Percentiles rank a stretch among this genome's conserved stretches.
Evolutionary conservation across 768 basidiomycete genomes (phyloP).

Genomic region (Hebeloma cylindrosporum): DNA sequence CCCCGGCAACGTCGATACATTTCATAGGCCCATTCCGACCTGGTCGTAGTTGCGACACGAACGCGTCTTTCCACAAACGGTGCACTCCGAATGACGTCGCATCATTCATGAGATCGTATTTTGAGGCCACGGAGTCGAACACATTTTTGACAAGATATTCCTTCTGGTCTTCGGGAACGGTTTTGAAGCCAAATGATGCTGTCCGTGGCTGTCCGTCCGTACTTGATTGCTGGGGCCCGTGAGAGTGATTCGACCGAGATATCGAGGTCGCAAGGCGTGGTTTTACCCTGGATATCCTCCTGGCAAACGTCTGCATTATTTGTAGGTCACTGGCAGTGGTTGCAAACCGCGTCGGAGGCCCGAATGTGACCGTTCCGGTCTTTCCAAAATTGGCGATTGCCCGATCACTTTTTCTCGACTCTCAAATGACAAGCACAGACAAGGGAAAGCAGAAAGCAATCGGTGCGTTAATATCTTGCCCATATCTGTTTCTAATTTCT

Average conservation of each 20-base stretch:
- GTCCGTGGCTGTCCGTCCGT: constrained; percentile 38
- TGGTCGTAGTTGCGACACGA: constrained; percentile 73
- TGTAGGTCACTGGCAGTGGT: no score
- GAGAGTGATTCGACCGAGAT: constrained; percentile 23
- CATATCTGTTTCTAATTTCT: neutral
- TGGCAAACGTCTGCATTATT: constrained; percentile 26
- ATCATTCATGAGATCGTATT: constrained; percentile 98
- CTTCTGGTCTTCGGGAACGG: constrained; percentile 83
- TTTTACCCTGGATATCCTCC: constrained; percentile 18
- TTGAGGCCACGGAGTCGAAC: constrained; percentile 93
- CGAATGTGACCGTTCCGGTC: no score
- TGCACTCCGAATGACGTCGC: constrained; percentile 97
- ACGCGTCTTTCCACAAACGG: constrained; percentile 94
- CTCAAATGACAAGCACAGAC: constrained; percentile 22
- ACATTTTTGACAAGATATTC: constrained; percentile 90
- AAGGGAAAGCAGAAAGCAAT: constrained; percentile 50
- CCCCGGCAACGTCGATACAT: constrained; percentile 96
- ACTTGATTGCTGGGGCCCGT: constrained; percentile 17
- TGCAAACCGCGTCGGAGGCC: no score
- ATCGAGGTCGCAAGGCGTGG: constrained; percentile 11
- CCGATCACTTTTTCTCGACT: constrained; percentile 6
- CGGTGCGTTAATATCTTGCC: constrained; percentile 24
- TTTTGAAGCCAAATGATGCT: constrained; percentile 92
- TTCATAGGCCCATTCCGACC: constrained; percentile 71
- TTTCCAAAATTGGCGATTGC: neutral